Conservation (phyloP, 768 basidiomycete genomes). For the Podaxis mareebaensis region DNA sequence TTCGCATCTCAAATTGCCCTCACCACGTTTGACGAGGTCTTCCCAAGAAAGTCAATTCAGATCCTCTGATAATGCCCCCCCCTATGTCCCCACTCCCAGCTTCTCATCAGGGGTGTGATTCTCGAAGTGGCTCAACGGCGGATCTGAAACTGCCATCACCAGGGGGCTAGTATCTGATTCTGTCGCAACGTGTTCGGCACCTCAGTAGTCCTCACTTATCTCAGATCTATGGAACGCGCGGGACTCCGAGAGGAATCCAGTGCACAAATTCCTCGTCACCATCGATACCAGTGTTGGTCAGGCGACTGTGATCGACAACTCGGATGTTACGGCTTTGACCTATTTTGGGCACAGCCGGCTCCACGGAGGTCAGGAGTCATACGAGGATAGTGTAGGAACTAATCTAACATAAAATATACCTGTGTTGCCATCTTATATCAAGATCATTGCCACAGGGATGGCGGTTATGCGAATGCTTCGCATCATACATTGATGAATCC, state of each 20-base stretch:
- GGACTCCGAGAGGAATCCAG: neutral
- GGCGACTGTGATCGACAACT: too few species aligned
- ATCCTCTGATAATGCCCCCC: neutral
- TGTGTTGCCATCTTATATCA: too few species aligned
- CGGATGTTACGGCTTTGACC: too few species aligned
- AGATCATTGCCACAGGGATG: too few species aligned
- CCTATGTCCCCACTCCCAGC: neutral
- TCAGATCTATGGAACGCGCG: neutral
- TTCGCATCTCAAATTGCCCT: neutral
- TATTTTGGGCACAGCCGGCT: too few species aligned
- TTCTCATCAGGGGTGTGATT: neutral
- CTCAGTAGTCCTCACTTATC: neutral
- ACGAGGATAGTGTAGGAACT: too few species aligned
- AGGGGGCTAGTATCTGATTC: neutral
- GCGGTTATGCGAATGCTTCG: too few species aligned
- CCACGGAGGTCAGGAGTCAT: too few species aligned
- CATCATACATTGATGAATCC: too few species aligned
- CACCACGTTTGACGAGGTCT: neutral
- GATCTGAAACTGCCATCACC: neutral
- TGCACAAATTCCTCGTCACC: too few species aligned
- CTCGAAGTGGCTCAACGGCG: neutral
- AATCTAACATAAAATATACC: too few species aligned
- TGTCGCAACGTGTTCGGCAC: neutral
- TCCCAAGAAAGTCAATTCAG: neutral
- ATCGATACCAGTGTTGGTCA: too few species aligned